Percentiles rank a stretch among this genome's conserved stretches.
These are phyloP conservation scores for Sonneratia alba DNA, from an alignment of 345 rosid genomes.

Conservation along the genomic window DNA sequence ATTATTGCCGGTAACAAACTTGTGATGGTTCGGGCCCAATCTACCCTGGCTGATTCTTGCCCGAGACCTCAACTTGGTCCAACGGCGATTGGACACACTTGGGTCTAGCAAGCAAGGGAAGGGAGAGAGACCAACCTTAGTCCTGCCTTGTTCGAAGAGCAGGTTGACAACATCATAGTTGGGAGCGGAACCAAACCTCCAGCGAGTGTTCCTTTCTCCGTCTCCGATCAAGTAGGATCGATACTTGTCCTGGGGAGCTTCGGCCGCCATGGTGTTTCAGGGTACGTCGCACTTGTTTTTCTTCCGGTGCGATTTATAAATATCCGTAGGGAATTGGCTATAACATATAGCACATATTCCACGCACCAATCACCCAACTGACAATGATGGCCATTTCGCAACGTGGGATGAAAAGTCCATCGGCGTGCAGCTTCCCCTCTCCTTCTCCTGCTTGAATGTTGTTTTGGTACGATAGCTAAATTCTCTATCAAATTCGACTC, in stretches of 20 bases:
- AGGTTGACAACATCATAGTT: conserved; percentile 45
- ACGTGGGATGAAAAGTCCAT: not conserved
- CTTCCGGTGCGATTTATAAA: not conserved
- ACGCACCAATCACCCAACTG: not conserved
- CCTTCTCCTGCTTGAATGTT: too few species aligned
- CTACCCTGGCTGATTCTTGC: not conserved
- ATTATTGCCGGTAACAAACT: too few species aligned
- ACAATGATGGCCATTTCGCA: not conserved
- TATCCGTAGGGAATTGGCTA: not conserved
- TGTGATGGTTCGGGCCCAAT: not conserved
- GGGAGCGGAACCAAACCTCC: conserved; percentile 46
- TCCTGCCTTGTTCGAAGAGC: conserved; percentile 56
- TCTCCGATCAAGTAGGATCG: conserved; percentile 38
- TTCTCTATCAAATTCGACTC: too few species aligned
- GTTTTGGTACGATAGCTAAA: too few species aligned
- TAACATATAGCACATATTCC: not conserved
- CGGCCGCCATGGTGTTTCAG: conserved; percentile 19
- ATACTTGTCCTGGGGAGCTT: conserved; percentile 30
- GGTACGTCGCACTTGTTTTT: not conserved
- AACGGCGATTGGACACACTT: too few species aligned
- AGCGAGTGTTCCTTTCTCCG: conserved; percentile 45
- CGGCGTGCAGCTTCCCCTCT: too few species aligned
- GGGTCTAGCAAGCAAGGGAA: too few species aligned
- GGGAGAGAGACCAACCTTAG: conserved; percentile 21
- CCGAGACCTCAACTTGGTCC: too few species aligned